Evolutionary conservation across 2,329 filamentous ascomycete genomes (phyloP), one percentile per base, ranked within the genome.

Genomic region (Talaromyces marneffei): DNA sequence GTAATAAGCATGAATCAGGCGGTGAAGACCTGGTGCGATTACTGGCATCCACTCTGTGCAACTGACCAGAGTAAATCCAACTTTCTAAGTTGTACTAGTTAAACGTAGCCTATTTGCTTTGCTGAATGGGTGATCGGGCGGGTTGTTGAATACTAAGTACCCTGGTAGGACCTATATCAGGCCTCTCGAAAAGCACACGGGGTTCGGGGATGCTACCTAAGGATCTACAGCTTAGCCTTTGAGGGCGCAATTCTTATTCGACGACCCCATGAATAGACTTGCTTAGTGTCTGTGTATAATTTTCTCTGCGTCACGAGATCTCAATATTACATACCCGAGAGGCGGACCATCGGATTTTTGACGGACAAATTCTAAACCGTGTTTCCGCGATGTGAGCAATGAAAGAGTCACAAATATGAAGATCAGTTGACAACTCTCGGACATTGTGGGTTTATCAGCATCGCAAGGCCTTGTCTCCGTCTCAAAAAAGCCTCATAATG

Each of bases 1-100:
- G 23, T 37, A 23, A 25, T 46, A 25, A n/a, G 44, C 25, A 40
- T 59, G 57, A 50, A 52, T 59, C 57, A 59, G 57, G 57, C 52
- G 52, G 52, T 40, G 33, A 39, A 40, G 52, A 7, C 52, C 52
- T 18, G 39, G 35, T 25, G 52, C 33, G 20, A 55, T 39, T 37
- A 29, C 23, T 40, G 12, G 35, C 52, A 27, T 37, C n/a, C 8
- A 40, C 4, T 14, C 14, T 29, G 52, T 55, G n/a, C 52, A 40
- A 55, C 52, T 40, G 20, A 55, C 52, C 27, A 37, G 7, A 55
- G 12, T 23, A 14, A 53, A 55, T 18, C 6, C 35, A 25, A 35
- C 35, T 55, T 33, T 20, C 52, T 54, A 52, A 52, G 46, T 33
- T 52, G 46, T 33, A 18, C 48, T 52, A 52, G 27, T 16, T 14